Evolutionary conservation across 768 basidiomycete genomes (phyloP).

Genomic region (Kwoniella dejecticola): DNA sequence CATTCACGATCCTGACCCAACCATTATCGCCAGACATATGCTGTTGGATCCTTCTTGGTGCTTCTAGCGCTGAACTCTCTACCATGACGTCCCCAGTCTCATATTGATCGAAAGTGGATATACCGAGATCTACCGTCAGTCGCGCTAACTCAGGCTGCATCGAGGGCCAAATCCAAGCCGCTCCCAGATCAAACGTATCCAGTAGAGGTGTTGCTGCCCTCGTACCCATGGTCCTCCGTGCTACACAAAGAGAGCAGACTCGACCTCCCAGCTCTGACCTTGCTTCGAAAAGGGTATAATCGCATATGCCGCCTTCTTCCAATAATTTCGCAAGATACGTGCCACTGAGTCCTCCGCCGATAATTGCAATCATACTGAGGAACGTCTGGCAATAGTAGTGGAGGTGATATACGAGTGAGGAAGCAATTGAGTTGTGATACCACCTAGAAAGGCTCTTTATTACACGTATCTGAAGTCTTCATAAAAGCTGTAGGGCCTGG

Average conservation of each 20-base stretch:
- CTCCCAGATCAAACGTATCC: not conserved
- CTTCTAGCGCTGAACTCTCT: not conserved
- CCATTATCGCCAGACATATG: not conserved
- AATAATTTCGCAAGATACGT: not conserved
- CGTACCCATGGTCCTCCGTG: not conserved
- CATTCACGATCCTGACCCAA: not conserved
- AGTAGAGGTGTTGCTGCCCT: not conserved
- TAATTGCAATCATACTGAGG: too few relatives aligned
- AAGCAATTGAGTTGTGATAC: too few relatives aligned
- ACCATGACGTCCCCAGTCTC: not conserved
- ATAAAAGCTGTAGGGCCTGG: too few relatives aligned
- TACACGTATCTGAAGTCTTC: too few relatives aligned
- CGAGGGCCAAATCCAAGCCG: not conserved
- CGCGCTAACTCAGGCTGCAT: not conserved
- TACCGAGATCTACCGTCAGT: not conserved
- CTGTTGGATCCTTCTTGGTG: not conserved
- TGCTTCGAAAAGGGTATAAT: not conserved
- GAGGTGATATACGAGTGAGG: too few relatives aligned
- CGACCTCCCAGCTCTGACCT: not conserved
- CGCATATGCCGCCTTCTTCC: not conserved
- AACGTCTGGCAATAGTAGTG: too few relatives aligned
- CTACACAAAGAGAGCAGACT: not conserved
- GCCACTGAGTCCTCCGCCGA: not conserved
- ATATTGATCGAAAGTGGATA: not conserved
- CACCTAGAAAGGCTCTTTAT: too few relatives aligned